Base-by-base conservation (phyloP, 306 rosid genomes). In the Ochetophila trinervis region DNA sequence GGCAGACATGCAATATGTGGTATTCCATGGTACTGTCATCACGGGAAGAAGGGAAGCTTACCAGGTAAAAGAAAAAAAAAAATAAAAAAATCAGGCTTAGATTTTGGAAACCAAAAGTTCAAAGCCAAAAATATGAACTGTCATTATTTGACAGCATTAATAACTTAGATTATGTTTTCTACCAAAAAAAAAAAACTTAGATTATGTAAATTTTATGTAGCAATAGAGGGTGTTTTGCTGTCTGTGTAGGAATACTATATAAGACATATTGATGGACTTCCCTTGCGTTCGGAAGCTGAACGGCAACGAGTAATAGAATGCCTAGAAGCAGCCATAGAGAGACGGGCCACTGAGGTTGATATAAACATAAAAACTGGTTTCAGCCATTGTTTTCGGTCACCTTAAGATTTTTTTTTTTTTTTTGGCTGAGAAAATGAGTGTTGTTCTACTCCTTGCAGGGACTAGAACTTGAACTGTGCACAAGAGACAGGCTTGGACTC, bases 251-350 rank as follows among this genome's bases (percentile, higher is more conserved):
- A 62, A 42, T 62, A 42, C 66, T 62, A 62, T 2, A 7, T 62
- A 21, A 62, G 66, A 62, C 66, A 62, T 18, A 21, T 42, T 44
- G 66, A 62, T 42, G 66, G 53, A n/a, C 66, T 62, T 62, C 66
- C 66, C 30, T 20, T 62, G 53, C n/a, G 53, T 62, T 44, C 66
- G 19, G 66, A 62, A 21, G 66, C 66, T 45, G 66, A 62, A 10
- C 40, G 66, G 42, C 19, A 62, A 27, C 35, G 66, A 6, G 66
- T 62, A 42, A 20, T 45, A 22, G 53, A 42, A 42, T 62, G 66
- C 50, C 30, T 42, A 15, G 53, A 62, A 23, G 66, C 66, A 45
- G 66, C 66, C 36, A 44, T 42, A 12, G 35, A 62, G 21, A 42
- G 66, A 49, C n/a, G 66, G 21, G 53, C 53, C 35, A 44, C 66